Conservation (phyloP, 148 eudicot species). For the Gaultheria prostrata region DNA sequence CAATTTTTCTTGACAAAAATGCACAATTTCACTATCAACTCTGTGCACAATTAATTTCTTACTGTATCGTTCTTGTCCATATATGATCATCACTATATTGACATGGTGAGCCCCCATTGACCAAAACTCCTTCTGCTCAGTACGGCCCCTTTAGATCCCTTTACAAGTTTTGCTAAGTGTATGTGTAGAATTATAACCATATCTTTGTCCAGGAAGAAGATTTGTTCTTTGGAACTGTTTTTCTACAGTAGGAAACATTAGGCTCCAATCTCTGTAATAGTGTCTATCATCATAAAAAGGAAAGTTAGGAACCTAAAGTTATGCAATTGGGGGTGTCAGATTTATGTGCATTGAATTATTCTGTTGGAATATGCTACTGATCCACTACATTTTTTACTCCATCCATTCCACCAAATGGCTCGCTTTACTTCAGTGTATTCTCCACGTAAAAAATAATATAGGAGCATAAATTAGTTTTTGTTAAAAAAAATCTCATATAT, state of each 20-base stretch:
- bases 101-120: background rate
- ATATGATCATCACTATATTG: background rate
- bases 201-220: background rate
- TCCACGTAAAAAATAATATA: too few species aligned
- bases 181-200: background rate
- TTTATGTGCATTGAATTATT: slow-evolving; percentile 1
- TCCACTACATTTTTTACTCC: too few species aligned
- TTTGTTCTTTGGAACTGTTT: background rate
- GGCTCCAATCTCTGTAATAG: background rate
- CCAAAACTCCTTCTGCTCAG: background rate
- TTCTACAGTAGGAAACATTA: background rate
- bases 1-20: too few species aligned
- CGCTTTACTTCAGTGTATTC: too few species aligned
- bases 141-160: background rate
- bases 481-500: too few species aligned
- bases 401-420: too few species aligned
- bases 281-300: background rate
- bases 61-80: background rate
- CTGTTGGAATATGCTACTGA: background rate
- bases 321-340: background rate
- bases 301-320: background rate
- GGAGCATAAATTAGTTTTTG: too few species aligned
- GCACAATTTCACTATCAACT: too few species aligned
- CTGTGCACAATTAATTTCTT: too few species aligned
- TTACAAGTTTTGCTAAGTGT: background rate